A percentile compares a stretch with the other conserved stretches of the same genome.
Conservation (phyloP, 2,329 filamentous ascomycete genomes). For the Colletotrichum lupini region DNA sequence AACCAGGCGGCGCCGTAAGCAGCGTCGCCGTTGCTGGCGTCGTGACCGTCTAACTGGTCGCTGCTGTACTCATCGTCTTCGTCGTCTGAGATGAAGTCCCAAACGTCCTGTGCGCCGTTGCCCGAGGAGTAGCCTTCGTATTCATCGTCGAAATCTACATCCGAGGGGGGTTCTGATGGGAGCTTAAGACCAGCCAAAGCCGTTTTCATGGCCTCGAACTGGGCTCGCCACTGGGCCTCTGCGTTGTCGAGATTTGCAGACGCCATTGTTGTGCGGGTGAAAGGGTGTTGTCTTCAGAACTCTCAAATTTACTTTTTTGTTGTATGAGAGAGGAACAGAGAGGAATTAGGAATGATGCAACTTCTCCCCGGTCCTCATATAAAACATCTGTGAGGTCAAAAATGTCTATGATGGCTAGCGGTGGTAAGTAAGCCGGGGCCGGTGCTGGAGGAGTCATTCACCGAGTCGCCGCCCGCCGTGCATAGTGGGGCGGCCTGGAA, state of each 20-base stretch:
- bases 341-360: background rate
- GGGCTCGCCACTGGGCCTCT: constrained; percentile 81
- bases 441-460: constrained; percentile 26
- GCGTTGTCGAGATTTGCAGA: constrained; percentile 50
- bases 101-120: constrained; percentile 82
- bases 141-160: constrained; percentile 74
- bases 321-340: background rate
- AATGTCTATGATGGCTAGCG: constrained; percentile 11
- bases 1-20: constrained; percentile 77
- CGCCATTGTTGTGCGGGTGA: constrained; percentile 42
- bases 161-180: constrained; percentile 47
- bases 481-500: background rate
- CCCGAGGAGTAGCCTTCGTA: constrained; percentile 65
- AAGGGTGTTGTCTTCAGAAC: background rate
- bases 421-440: background rate
- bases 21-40: constrained; percentile 41
- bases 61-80: constrained; percentile 72
- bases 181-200: constrained; percentile 80
- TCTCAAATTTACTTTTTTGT: background rate
- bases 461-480: constrained; percentile 8
- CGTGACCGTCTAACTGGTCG: constrained; percentile 58
- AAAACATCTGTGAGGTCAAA: background rate
- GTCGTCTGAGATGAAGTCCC: constrained; percentile 88
- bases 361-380: background rate
- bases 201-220: constrained; percentile 86